A percentile compares a stretch with the other conserved stretches of the same genome.
Conservation (phyloP, 2,329 filamentous ascomycete genomes). For the Colletotrichum tabaci region DNA sequence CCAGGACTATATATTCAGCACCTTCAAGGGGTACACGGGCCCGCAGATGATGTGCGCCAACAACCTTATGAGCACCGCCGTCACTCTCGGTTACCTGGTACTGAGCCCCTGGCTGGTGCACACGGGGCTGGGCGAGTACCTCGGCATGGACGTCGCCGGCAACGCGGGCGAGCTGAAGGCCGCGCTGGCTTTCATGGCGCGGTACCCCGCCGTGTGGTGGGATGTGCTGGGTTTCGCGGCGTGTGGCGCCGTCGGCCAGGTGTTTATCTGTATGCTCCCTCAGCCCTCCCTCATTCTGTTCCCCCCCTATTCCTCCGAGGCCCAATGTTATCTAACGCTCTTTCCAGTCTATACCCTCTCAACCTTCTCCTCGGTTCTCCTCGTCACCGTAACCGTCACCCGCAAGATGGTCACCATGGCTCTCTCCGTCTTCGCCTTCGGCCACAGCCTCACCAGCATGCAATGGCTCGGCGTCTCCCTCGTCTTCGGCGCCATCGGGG, state of each 20-base stretch:
- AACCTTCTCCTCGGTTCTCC: slow-evolving; percentile 89
- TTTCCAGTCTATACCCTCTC: slow-evolving; percentile 86
- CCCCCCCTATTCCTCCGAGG: neutral
- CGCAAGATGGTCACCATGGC: slow-evolving; percentile 99
- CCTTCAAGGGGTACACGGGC: slow-evolving; percentile 85
- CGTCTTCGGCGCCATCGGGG: slow-evolving; percentile 95
- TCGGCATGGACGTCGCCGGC: slow-evolving; percentile 76
- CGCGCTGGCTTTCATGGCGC: slow-evolving; percentile 85
- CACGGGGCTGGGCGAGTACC: slow-evolving; percentile 74
- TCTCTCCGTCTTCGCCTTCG: slow-evolving; percentile 93
- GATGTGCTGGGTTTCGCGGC: slow-evolving; percentile 92
- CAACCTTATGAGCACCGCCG: slow-evolving; percentile 86
- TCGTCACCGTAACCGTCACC: slow-evolving; percentile 97
- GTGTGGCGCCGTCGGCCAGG: slow-evolving; percentile 92
- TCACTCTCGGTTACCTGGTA: slow-evolving; percentile 84
- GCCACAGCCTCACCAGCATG: slow-evolving; percentile 87
- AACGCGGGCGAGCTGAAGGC: slow-evolving; percentile 82
- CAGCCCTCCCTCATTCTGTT: slow-evolving; percentile 11
- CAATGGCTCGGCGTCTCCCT: slow-evolving; percentile 94
- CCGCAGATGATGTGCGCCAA: slow-evolving; percentile 99
- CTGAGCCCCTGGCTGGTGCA: slow-evolving; percentile 84
- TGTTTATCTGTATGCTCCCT: slow-evolving; percentile 84
- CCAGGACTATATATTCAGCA: slow-evolving; percentile 92
- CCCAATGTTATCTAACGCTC: neutral
- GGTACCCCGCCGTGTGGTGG: slow-evolving; percentile 85